phyloP scores from a whole-genome alignment of 2,329 filamentous ascomycete genomes.

The Epichloe aotearoae region DNA sequence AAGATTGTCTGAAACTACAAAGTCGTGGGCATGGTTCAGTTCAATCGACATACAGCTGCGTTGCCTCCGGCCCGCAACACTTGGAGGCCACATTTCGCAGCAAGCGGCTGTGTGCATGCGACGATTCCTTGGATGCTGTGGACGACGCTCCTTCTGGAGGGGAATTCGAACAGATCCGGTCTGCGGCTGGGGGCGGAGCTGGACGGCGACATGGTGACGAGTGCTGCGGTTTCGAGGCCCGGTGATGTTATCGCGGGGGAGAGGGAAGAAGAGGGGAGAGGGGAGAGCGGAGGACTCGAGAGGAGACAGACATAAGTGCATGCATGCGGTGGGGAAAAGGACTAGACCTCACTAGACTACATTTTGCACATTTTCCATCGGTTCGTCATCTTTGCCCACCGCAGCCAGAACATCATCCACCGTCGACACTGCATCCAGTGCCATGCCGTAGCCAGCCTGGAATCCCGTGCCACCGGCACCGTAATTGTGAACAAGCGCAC shows the following conservation, averaged over 20 bases:
- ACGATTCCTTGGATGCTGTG: conserved; percentile 90
- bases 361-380: too few species aligned
- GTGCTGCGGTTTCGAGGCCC: too few species aligned
- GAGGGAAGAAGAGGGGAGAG: too few species aligned
- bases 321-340: too few species aligned
- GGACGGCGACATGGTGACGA: conserved; percentile 30
- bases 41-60: conserved; percentile 56
- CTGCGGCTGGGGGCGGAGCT: conserved; percentile 34
- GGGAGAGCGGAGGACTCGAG: too few species aligned
- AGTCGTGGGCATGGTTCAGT: too few species aligned
- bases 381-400: neutral
- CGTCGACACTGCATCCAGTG: conserved; percentile 20
- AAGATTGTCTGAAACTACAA: too few species aligned
- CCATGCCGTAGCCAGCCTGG: conserved; percentile 29
- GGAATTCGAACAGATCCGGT: conserved; percentile 47
- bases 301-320: too few species aligned
- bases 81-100: conserved; percentile 74
- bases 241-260: too few species aligned
- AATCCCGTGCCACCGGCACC: conserved; percentile 32
- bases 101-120: conserved; percentile 77
- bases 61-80: conserved; percentile 83
- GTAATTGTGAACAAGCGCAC: conserved; percentile 27
- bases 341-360: too few species aligned
- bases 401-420: conserved; percentile 16
- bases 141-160: conserved; percentile 79